phyloP scores from a whole-genome alignment of 148 eudicot species.

The Nepenthes mirabilis region DNA sequence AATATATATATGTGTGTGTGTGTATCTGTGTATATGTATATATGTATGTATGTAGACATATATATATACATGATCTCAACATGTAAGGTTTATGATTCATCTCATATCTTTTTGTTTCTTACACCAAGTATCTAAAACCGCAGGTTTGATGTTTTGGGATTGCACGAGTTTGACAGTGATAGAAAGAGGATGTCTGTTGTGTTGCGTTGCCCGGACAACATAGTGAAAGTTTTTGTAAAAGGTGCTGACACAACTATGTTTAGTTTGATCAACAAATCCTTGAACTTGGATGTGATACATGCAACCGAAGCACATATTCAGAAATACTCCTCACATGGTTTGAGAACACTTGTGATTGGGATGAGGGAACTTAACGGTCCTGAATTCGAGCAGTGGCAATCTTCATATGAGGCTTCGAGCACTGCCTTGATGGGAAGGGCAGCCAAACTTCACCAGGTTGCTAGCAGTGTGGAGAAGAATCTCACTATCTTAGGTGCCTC shows the following conservation, averaged over 20 bases:
- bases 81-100: no score
- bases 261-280: constrained; percentile 42
- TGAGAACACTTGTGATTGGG: constrained; percentile 87
- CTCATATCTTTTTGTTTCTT: no score
- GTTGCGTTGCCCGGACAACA: constrained; percentile 69
- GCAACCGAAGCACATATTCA: constrained; percentile 70
- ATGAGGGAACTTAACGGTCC: constrained; percentile 47
- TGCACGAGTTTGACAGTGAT: constrained; percentile 98
- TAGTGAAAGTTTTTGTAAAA: constrained; percentile 79
- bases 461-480: constrained; percentile 50
- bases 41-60: no score
- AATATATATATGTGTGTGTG: no score
- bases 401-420: constrained; percentile 81
- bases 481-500: constrained; percentile 69
- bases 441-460: constrained; percentile 71
- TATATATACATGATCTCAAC: no score
- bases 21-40: no score
- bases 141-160: constrained; percentile 96
- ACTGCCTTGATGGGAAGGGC: constrained; percentile 88
- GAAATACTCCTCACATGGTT: constrained; percentile 68
- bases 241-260: constrained; percentile 96
- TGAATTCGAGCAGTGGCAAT: constrained; percentile 80
- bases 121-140: background rate
- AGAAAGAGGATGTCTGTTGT: constrained; percentile 99
- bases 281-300: constrained; percentile 24